Percentiles rank a stretch among this genome's conserved stretches.
Evolutionary conservation across 257 asterid species (phyloP).

Genomic region (Penstemon davidsonii): DNA sequence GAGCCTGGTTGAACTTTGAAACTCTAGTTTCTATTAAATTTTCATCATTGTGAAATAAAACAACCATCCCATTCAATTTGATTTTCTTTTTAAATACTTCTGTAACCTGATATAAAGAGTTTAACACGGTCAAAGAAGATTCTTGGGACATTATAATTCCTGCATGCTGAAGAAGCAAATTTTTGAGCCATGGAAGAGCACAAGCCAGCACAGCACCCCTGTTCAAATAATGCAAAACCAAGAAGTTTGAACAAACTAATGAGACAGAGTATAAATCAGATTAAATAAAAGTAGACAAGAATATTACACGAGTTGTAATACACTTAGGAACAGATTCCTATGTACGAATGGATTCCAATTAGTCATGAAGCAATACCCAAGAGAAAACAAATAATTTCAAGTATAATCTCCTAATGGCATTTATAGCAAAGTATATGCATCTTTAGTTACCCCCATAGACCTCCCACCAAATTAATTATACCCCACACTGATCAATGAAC

Average conservation of each 20-base stretch:
- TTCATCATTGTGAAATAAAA: background rate
- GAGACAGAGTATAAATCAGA: background rate
- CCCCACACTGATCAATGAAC: background rate
- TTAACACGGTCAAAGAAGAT: slow-evolving; percentile 69
- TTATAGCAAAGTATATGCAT: background rate
- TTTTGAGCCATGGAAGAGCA: slow-evolving; percentile 93
- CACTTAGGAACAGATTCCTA: too few species aligned
- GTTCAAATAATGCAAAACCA: slow-evolving; percentile 26
- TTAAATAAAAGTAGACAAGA: background rate
- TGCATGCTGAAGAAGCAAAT: slow-evolving; percentile 80
- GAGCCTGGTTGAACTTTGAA: slow-evolving; percentile 60
- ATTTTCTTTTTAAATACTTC: too few species aligned
- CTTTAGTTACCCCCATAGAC: too few species aligned
- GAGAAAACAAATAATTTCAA: background rate
- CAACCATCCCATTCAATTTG: too few species aligned
- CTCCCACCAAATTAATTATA: background rate
- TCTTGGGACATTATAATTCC: slow-evolving; percentile 90
- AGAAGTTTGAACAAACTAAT: background rate
- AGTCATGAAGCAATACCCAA: too few species aligned
- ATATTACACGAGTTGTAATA: background rate
- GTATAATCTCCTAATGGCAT: background rate
- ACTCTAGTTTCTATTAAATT: slow-evolving; percentile 67
- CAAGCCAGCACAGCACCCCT: slow-evolving; percentile 91
- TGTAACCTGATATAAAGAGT: slow-evolving; percentile 80
- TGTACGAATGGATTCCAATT: too few species aligned